Percentiles rank a stretch among this genome's conserved stretches.
Conservation (phyloP, 305 asterid species). For the Stenogyne calaminthoides region DNA sequence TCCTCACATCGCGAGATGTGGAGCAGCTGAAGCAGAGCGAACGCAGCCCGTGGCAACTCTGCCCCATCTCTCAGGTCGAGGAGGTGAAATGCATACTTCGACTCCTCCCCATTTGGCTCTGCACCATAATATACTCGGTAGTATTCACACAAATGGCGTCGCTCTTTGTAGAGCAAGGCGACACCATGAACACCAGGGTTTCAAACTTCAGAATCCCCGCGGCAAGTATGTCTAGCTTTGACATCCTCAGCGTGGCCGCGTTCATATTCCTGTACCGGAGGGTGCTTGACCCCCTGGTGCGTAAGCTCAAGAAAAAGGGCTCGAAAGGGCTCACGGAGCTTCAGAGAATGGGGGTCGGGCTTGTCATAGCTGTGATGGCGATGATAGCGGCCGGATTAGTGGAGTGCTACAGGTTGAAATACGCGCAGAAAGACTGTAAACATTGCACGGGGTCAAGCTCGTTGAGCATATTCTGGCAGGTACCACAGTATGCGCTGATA, state of each 20-base stretch:
- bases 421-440: constrained; percentile 43
- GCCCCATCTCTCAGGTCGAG: constrained; percentile 62
- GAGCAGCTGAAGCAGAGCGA: constrained; percentile 37
- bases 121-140: constrained; percentile 61
- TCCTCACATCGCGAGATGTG: constrained; percentile 40
- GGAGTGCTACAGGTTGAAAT: constrained; percentile 56
- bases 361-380: constrained; percentile 56
- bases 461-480: constrained; percentile 62
- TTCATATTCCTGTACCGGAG: constrained; percentile 62
- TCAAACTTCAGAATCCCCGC: constrained; percentile 57
- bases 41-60: constrained; percentile 49
- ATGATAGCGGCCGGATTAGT: constrained; percentile 64
- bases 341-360: constrained; percentile 72
- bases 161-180: constrained; percentile 63
- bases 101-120: constrained; percentile 59
- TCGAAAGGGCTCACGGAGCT: constrained; percentile 56
- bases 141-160: constrained; percentile 73
- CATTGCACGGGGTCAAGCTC: constrained; percentile 61
- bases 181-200: constrained; percentile 48
- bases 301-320: constrained; percentile 27
- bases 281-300: constrained; percentile 46
- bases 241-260: constrained; percentile 55
- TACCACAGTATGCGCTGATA: constrained; percentile 55
- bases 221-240: constrained; percentile 65
- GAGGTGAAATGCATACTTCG: constrained; percentile 57